Conservation (phyloP, 2,329 filamentous ascomycete species). For the Botrytis hyacinthi region DNA sequence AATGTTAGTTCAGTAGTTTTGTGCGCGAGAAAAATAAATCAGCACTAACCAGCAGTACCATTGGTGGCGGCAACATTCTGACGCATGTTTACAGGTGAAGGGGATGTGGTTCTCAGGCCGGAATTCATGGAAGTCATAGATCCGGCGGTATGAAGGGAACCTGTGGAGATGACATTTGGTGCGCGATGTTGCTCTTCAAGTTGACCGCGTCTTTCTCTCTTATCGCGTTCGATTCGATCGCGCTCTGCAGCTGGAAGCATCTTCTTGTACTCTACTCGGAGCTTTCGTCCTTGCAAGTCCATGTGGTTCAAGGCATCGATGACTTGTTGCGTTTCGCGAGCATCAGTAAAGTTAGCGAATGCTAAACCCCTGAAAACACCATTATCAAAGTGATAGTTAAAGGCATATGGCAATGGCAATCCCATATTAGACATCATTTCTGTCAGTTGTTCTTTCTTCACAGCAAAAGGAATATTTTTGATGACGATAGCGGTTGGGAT, state of each 20-base stretch:
- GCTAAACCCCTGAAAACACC: slow-evolving; percentile 94
- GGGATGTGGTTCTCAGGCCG: slow-evolving; percentile 47
- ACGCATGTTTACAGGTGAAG: slow-evolving; percentile 38
- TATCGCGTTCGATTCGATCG: slow-evolving; percentile 94
- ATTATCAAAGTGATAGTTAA: slow-evolving; percentile 99
- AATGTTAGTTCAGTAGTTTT: slow-evolving; percentile 13
- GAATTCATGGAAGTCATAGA: slow-evolving; percentile 74
- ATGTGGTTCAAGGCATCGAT: slow-evolving; percentile 95
- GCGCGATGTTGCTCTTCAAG: slow-evolving; percentile 93
- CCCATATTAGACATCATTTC: slow-evolving; percentile 92
- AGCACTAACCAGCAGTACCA: slow-evolving; percentile 24
- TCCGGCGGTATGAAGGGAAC: slow-evolving; percentile 70
- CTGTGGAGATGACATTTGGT: slow-evolving; percentile 43
- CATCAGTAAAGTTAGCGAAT: slow-evolving; percentile 96
- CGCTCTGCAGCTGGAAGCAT: slow-evolving; percentile 95
- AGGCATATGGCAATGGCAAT: slow-evolving; percentile 91
- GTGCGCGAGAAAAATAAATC: slow-evolving; percentile 10
- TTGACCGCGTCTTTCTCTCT: slow-evolving; percentile 91
- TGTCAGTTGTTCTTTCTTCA: slow-evolving; percentile 93
- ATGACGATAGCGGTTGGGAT: slow-evolving; percentile 99
- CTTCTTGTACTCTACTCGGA: slow-evolving; percentile 98
- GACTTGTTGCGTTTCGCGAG: slow-evolving; percentile 87
- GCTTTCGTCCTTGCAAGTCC: slow-evolving; percentile 89
- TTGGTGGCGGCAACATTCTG: slow-evolving; percentile 3
- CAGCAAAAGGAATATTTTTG: slow-evolving; percentile 98